Evolutionary conservation across 2,329 filamentous ascomycete genomes (phyloP).

Genomic region (Alternaria burnsii): DNA sequence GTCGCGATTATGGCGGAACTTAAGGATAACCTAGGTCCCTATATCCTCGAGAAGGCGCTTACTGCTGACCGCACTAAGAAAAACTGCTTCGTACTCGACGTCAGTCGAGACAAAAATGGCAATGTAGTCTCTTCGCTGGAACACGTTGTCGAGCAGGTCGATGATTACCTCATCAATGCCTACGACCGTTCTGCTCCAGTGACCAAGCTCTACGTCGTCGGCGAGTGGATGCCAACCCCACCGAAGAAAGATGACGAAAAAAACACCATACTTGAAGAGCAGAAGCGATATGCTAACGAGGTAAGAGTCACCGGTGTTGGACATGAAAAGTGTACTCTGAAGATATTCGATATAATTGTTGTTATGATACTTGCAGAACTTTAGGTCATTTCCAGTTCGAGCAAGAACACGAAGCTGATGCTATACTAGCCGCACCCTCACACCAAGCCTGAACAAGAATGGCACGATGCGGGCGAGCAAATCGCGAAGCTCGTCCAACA

Average conservation of each 20-base stretch:
- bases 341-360: background rate
- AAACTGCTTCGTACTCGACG: conserved; percentile 29
- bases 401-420: background rate
- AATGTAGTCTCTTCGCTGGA: conserved; percentile 18
- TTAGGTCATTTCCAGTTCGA: background rate
- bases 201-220: conserved; percentile 40
- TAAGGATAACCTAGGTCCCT: conserved; percentile 21
- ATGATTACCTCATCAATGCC: conserved; percentile 13
- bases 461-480: conserved; percentile 23
- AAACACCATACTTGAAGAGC: background rate
- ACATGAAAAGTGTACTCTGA: background rate
- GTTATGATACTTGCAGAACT: background rate
- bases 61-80: conserved; percentile 15
- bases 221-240: conserved; percentile 29
- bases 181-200: background rate
- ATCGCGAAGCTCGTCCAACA: conserved; percentile 31
- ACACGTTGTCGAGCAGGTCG: conserved; percentile 15
- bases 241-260: background rate
- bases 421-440: background rate
- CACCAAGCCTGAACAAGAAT: conserved; percentile 18
- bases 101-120: conserved; percentile 22
- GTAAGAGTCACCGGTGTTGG: background rate
- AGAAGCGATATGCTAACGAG: background rate
- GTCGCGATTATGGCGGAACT: conserved; percentile 22
- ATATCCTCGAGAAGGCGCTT: conserved; percentile 20